A percentile compares a stretch with the other conserved stretches of the same genome.
phyloP scores from a whole-genome alignment of 2,329 filamentous ascomycete genomes.

The Myriosclerotinia scirpicola region DNA sequence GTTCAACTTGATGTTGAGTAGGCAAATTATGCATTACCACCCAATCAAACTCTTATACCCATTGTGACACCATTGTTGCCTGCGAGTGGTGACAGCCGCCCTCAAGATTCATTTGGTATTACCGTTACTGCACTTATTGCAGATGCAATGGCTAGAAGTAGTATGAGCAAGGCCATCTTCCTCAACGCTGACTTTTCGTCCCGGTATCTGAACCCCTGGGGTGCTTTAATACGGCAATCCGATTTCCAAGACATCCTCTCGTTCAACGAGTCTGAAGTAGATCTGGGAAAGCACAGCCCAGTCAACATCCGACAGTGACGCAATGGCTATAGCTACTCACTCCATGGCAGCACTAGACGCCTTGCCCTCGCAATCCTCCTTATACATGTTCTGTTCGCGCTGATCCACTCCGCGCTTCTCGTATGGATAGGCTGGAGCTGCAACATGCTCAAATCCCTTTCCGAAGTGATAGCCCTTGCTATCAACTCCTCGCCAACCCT shows the following conservation, averaged over 20 bases:
- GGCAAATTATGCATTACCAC: not conserved
- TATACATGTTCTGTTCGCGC: not conserved
- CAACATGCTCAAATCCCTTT: not conserved
- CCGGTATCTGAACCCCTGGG: no score
- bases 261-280: no score
- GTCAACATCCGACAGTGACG: not conserved
- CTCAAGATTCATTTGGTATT: not conserved
- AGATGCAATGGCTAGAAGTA: no score
- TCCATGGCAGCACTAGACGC: not conserved
- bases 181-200: no score
- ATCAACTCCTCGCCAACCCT: not conserved
- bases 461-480: not conserved
- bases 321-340: slow-evolving; percentile 9
- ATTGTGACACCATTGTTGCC: not conserved
- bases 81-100: no score
- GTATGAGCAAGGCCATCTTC: no score
- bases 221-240: no score
- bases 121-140: not conserved
- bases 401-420: not conserved
- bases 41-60: not conserved
- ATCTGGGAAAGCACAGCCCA: no score
- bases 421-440: not conserved
- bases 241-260: not conserved
- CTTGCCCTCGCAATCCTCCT: not conserved
- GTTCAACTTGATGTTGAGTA: not conserved